phyloP scores from a whole-genome alignment of 139 green algal species.

The Mesotaenium endlicherianum region DNA sequence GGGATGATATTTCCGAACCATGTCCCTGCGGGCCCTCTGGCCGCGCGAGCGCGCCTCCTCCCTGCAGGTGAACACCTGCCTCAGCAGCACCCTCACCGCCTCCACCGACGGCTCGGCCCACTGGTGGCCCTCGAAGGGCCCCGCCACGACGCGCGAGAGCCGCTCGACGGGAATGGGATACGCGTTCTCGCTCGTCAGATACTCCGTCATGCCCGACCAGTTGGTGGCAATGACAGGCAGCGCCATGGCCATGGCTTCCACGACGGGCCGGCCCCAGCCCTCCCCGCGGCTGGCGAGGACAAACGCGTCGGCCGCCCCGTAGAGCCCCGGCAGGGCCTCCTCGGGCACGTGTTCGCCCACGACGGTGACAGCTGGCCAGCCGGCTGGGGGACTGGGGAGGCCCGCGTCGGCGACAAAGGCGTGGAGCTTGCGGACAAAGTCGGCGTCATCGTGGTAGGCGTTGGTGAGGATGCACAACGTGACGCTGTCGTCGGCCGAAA shows the following conservation, averaged over 20 bases:
- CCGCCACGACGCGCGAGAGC: slow-evolving; percentile 13
- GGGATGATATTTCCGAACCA: slow-evolving; percentile 44
- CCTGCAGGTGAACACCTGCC: slow-evolving; percentile 20
- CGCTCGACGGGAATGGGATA: slow-evolving; percentile 39
- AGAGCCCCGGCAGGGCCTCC: slow-evolving; percentile 48
- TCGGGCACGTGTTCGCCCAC: slow-evolving; percentile 33
- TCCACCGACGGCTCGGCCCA: slow-evolving; percentile 39
- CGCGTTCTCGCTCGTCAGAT: slow-evolving; percentile 36
- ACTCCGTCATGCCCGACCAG: slow-evolving; percentile 64
- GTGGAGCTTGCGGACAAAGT: slow-evolving; percentile 37
- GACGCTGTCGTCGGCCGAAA: slow-evolving; percentile 48
- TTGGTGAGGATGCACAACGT: slow-evolving; percentile 48
- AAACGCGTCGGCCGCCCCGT: slow-evolving; percentile 68
- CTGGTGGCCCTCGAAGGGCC: slow-evolving; percentile 43
- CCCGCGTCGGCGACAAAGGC: not conserved
- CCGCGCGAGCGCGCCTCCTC: slow-evolving; percentile 31
- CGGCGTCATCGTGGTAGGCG: slow-evolving; percentile 38
- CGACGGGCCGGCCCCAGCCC: slow-evolving; percentile 63
- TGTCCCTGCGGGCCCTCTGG: slow-evolving; percentile 15
- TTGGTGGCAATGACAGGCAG: slow-evolving; percentile 66
- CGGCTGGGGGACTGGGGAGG: slow-evolving; percentile 7
- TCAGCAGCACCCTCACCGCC: slow-evolving; percentile 31
- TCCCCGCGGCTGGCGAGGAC: slow-evolving; percentile 70
- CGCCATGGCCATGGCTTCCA: slow-evolving; percentile 68
- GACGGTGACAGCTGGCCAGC: slow-evolving; percentile 27